Evolutionary conservation across 768 basidiomycete species (phyloP).

Genomic region (Termitomyces bulborhizus): DNA sequence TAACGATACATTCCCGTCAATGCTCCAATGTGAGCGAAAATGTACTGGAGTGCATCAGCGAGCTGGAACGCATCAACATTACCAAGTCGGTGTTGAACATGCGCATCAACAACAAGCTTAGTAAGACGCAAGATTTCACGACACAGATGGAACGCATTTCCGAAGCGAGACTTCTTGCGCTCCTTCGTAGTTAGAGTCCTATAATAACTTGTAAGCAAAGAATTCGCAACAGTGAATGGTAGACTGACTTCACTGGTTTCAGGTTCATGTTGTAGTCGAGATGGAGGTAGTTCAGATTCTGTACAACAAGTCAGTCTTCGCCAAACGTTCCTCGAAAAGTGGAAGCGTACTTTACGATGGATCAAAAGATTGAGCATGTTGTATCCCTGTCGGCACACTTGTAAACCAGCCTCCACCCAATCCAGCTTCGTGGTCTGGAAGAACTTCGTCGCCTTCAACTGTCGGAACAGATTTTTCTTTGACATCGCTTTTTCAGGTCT

Average conservation of each 20-base stretch:
- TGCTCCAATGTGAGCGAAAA: conserved; percentile 95
- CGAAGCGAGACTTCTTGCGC: conserved; percentile 99
- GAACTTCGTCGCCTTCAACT: conserved; percentile 98
- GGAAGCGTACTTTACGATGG: conserved; percentile 77
- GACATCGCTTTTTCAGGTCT: conserved; percentile 94
- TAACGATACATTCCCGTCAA: conserved; percentile 99
- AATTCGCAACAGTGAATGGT: neutral
- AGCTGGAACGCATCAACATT: conserved; percentile 99
- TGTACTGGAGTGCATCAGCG: conserved; percentile 97
- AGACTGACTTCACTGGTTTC: conserved; percentile 81
- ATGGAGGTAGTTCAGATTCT: conserved; percentile 92
- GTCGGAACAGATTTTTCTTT: conserved; percentile 95
- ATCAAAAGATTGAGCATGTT: conserved; percentile 99
- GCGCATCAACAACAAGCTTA: conserved; percentile 97
- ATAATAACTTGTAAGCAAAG: conserved; percentile 12
- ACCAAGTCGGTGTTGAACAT: conserved; percentile 97
- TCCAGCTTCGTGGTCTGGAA: conserved; percentile 98
- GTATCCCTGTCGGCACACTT: conserved; percentile 98
- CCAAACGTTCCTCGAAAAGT: neutral
- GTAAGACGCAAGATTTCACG: conserved; percentile 97
- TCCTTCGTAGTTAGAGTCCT: conserved; percentile 98
- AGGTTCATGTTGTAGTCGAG: conserved; percentile 98
- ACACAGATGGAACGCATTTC: conserved; percentile 97
- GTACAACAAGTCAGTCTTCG: conserved; percentile 5
- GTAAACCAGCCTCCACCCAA: conserved; percentile 98